Evolutionary conservation across 495 filamentous ascomycete genomes (phyloP).

Genomic region (Penicillium argentinense): DNA sequence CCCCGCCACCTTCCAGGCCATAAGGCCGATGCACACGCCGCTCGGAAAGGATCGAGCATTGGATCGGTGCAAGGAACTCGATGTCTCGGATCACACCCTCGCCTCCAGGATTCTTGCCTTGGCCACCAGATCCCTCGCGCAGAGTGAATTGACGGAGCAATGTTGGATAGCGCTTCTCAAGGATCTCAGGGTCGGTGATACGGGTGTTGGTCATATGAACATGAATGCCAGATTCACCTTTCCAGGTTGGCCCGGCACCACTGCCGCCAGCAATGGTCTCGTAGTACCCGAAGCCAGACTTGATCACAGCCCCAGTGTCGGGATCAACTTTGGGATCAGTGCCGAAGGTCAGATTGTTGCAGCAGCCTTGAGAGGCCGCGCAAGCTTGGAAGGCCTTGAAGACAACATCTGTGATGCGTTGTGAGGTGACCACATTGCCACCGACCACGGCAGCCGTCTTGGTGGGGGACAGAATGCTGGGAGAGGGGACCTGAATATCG

Average conservation of each 20-base stretch:
- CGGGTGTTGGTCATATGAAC: conserved; percentile 99
- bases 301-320: conserved; percentile 74
- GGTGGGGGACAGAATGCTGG: conserved; percentile 81
- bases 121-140: conserved; percentile 64
- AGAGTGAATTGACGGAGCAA: conserved; percentile 82
- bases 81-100: conserved; percentile 93
- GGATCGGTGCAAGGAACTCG: conserved; percentile 86
- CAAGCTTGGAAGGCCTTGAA: conserved; percentile 87
- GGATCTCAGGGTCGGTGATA: conserved; percentile 95
- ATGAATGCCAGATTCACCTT: conserved; percentile 87
- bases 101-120: conserved; percentile 76
- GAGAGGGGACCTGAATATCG: conserved; percentile 77
- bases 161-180: conserved; percentile 91
- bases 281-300: conserved; percentile 92
- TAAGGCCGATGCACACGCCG: conserved; percentile 85
- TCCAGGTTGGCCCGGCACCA: conserved; percentile 84
- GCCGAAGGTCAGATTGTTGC: conserved; percentile 74
- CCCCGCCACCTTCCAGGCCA: conserved; percentile 82
- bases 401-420: conserved; percentile 93
- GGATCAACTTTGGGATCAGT: conserved; percentile 49
- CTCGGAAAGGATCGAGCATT: conserved; percentile 87
- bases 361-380: conserved; percentile 87
- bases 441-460: conserved; percentile 90
- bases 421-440: conserved; percentile 89
- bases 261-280: conserved; percentile 94